These are phyloP conservation scores for Pseudogymnoascus destructans DNA, from an alignment of 2,329 filamentous ascomycete genomes.

Conservation along the genomic window DNA sequence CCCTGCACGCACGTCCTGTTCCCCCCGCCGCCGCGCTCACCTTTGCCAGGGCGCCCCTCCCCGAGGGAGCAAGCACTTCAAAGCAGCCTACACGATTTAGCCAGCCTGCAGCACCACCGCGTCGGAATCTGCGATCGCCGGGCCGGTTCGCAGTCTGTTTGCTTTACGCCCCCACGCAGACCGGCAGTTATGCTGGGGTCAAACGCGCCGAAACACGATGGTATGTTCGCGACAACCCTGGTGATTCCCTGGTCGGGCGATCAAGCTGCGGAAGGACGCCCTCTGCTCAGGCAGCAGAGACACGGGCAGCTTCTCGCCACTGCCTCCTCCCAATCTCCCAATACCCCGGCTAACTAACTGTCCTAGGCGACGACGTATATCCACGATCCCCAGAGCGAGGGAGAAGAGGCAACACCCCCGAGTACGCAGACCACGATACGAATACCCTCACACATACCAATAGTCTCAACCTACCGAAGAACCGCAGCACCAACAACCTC, in stretches of 20 bases:
- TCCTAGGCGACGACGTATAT: slow-evolving; percentile 1
- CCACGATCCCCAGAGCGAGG: slow-evolving; percentile 2
- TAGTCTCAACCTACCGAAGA: slow-evolving; percentile 38
- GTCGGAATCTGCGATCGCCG: background rate
- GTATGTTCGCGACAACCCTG: background rate
- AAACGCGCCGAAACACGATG: slow-evolving; percentile 5
- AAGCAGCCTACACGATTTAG: background rate
- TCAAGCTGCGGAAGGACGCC: background rate
- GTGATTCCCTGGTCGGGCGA: background rate
- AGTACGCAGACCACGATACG: background rate
- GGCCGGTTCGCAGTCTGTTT: background rate
- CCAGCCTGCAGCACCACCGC: background rate
- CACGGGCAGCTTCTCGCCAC: background rate
- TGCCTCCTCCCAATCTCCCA: background rate
- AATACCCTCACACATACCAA: background rate
- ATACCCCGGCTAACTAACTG: background rate
- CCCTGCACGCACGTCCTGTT: background rate
- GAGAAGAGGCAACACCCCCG: background rate
- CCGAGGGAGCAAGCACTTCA: background rate
- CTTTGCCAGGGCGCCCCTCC: background rate
- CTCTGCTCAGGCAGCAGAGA: background rate
- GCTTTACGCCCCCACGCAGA: background rate
- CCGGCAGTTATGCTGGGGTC: slow-evolving; percentile 8
- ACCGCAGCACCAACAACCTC: slow-evolving; percentile 52
- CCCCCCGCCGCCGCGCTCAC: background rate